Conservation (phyloP, 768 basidiomycete species). For the Hericium erinaceus region DNA sequence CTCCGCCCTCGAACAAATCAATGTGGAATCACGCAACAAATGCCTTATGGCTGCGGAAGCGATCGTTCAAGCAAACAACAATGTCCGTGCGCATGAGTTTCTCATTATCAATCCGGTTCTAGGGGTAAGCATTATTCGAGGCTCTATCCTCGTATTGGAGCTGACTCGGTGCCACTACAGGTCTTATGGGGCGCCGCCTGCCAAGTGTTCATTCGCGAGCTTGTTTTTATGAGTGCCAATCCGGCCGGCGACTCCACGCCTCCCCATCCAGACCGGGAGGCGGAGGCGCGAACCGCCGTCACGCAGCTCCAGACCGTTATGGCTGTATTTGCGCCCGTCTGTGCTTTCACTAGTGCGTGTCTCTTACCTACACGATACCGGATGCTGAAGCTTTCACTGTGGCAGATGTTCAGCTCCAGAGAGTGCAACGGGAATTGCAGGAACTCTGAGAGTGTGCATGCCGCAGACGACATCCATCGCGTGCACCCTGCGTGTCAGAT, state of each 20-base stretch:
- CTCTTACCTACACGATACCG: not conserved
- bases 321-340: conserved; percentile 3
- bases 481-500: too few species aligned
- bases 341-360: conserved; percentile 9
- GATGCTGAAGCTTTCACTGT: not conserved
- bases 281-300: conserved; percentile 6
- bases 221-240: conserved; percentile 5
- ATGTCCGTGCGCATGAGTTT: not conserved
- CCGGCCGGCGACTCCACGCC: conserved; percentile 1
- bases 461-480: too few species aligned
- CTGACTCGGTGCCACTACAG: not conserved
- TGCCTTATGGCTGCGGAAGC: conserved; percentile 9
- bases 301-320: conserved; percentile 9
- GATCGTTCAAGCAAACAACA: conserved; percentile 6
- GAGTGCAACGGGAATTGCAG: conserved; percentile 8
- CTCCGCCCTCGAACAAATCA: conserved; percentile 11
- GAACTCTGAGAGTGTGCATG: not conserved
- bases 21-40: conserved; percentile 9
- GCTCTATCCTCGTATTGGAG: not conserved
- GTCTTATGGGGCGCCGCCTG: conserved; percentile 6
- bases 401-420: conserved; percentile 8
- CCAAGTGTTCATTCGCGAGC: conserved; percentile 4
- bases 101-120: not conserved
- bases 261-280: conserved; percentile 1
- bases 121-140: not conserved